Conservation (phyloP, 106 monocot species). For the Iris macrosiphon region DNA sequence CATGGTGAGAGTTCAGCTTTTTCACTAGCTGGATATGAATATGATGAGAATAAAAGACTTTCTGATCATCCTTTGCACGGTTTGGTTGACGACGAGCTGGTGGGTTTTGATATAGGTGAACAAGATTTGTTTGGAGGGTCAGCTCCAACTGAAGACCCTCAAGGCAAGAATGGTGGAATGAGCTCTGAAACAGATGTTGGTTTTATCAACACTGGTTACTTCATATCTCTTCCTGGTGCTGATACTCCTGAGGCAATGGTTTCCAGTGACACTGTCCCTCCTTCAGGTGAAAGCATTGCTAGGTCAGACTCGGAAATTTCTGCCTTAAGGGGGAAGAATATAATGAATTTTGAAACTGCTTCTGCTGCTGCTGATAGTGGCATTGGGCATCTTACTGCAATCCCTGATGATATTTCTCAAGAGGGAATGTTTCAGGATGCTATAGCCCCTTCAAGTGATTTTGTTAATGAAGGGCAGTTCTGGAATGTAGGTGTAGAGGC, state of each 20-base stretch:
- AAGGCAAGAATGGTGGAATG: not conserved
- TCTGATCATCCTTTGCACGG: constrained; percentile 13
- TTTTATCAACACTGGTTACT: not conserved
- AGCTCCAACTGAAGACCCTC: not conserved
- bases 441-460: constrained; percentile 1
- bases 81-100: constrained; percentile 10
- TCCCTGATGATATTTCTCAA: not conserved
- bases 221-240: constrained; percentile 21
- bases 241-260: not conserved
- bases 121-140: constrained; percentile 7
- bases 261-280: not conserved
- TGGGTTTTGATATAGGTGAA: not conserved
- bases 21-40: constrained; percentile 3
- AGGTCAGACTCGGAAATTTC: not conserved
- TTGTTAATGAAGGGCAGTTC: not conserved
- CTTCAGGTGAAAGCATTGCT: not conserved
- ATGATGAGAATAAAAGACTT: not conserved
- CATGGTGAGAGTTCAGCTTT: not conserved
- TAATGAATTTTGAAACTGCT: constrained; percentile 3
- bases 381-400: not conserved
- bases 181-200: constrained; percentile 7
- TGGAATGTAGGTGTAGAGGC: constrained; percentile 12
- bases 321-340: constrained; percentile 3
- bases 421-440: not conserved
- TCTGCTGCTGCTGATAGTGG: too few relatives aligned